Evolutionary conservation across 1,139 yeast species (phyloP).

Genomic region (Candida sp.): DNA sequence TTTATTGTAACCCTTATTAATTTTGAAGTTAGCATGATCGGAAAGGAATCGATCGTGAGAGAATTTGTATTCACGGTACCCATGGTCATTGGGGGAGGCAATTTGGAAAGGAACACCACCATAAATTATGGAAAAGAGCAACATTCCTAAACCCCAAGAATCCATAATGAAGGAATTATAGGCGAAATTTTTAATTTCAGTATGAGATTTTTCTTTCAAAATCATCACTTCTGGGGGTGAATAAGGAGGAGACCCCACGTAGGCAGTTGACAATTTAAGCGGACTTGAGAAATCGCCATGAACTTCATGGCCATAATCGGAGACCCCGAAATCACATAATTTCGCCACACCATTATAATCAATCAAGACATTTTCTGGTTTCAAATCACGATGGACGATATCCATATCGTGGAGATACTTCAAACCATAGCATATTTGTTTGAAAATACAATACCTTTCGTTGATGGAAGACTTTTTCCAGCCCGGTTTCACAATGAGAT

Average conservation of each 20-base stretch:
- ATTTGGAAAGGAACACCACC: constrained; percentile 59
- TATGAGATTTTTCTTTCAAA: constrained; percentile 35
- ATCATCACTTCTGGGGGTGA: constrained; percentile 75
- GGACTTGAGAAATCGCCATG: constrained; percentile 52
- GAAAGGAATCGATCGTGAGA: constrained; percentile 49
- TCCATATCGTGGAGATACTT: constrained; percentile 54
- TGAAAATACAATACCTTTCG: constrained; percentile 62
- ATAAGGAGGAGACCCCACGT: constrained; percentile 80
- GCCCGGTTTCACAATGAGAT: constrained; percentile 39
- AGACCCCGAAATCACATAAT: constrained; percentile 75
- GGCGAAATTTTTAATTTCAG: constrained; percentile 38
- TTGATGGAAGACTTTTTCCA: constrained; percentile 43
- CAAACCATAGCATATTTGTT: constrained; percentile 52
- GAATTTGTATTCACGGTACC: constrained; percentile 55
- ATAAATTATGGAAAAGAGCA: constrained; percentile 57
- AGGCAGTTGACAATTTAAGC: constrained; percentile 40
- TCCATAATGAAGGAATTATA: constrained; percentile 72
- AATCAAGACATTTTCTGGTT: constrained; percentile 62
- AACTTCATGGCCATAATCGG: constrained; percentile 59
- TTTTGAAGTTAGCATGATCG: constrained; percentile 53
- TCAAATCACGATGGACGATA: constrained; percentile 62
- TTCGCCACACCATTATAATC: constrained; percentile 59
- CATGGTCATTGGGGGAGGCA: constrained; percentile 49
- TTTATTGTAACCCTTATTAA: constrained; percentile 29
- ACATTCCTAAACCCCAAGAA: constrained; percentile 69